phyloP scores from a whole-genome alignment of 352 stramenopile genomes.

The Globisporangium uncinulatum region DNA sequence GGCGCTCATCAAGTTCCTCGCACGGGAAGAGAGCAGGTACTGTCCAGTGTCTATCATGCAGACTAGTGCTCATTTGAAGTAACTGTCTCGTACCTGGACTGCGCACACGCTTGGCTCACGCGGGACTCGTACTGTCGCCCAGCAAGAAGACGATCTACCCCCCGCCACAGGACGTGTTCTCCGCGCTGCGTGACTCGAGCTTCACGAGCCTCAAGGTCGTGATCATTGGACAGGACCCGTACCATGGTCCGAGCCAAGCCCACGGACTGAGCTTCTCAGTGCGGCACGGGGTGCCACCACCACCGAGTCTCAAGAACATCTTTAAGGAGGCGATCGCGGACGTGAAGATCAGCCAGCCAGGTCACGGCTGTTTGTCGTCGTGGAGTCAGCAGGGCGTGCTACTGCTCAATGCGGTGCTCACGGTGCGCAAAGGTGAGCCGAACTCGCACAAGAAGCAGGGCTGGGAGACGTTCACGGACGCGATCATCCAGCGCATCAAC shows the following conservation, averaged over 20 bases:
- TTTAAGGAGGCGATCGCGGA: conserved; percentile 94
- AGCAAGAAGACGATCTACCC: conserved; percentile 85
- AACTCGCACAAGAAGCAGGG: conserved; percentile 96
- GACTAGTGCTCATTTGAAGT: too few species aligned
- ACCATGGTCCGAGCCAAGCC: conserved; percentile 82
- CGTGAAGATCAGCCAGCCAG: conserved; percentile 62
- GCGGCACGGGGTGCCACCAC: conserved; percentile 76
- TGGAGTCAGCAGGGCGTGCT: conserved; percentile 96
- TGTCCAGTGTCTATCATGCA: too few species aligned
- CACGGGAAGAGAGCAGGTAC: conserved; percentile 37
- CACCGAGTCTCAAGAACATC: conserved; percentile 97
- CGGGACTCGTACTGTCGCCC: too few species aligned
- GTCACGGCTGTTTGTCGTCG: conserved; percentile 88
- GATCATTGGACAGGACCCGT: conserved; percentile 92
- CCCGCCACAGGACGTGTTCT: conserved; percentile 82
- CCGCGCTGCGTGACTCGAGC: conserved; percentile 83
- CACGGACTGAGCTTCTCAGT: conserved; percentile 92
- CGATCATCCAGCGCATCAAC: conserved; percentile 86
- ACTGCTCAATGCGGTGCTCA: conserved; percentile 97
- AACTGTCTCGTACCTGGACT: too few species aligned
- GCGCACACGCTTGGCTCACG: too few species aligned
- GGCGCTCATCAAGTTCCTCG: conserved; percentile 38
- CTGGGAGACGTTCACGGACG: conserved; percentile 98
- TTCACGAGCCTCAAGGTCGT: conserved; percentile 89
- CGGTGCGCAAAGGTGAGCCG: conserved; percentile 87